Evolutionary conservation across 2,329 filamentous ascomycete species (phyloP).

Genomic region (Claviceps sorghi): DNA sequence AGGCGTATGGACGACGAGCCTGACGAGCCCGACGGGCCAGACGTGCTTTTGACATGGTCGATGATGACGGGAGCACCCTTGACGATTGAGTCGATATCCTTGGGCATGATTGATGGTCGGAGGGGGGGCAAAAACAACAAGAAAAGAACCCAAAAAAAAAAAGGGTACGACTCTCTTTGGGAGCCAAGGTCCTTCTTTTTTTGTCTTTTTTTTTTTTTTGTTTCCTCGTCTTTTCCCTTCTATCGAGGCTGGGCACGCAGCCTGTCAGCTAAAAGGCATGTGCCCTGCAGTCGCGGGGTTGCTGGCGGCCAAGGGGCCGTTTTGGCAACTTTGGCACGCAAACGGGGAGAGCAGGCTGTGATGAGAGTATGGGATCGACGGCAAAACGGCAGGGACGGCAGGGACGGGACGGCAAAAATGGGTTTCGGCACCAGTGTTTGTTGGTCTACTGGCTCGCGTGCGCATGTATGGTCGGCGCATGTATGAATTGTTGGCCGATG

Average conservation of each 20-base stretch:
- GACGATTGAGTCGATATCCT: constrained; percentile 72
- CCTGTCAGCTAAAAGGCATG: not conserved
- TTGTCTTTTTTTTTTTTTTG: not conserved
- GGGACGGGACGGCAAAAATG: not conserved
- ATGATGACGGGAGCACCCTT: constrained; percentile 65
- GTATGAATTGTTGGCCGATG: not conserved
- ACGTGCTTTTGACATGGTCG: constrained; percentile 28
- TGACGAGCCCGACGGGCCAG: constrained; percentile 23
- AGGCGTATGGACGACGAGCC: constrained; percentile 28
- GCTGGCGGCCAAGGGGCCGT: not conserved
- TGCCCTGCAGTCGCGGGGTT: constrained; percentile 1
- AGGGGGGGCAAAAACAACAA: too few species aligned
- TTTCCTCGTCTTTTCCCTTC: not conserved
- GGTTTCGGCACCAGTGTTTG: too few species aligned
- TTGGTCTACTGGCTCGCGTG: too few species aligned
- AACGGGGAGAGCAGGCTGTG: not conserved
- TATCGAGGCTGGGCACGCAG: constrained; percentile 1
- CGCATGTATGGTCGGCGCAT: not conserved
- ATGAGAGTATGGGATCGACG: not conserved
- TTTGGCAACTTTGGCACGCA: not conserved
- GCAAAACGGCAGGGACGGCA: too few species aligned
- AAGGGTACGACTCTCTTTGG: not conserved
- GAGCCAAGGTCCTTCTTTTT: not conserved
- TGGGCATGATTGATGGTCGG: constrained; percentile 36
- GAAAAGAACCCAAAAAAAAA: too few species aligned